Percentiles rank a stretch among this genome's conserved stretches.
These are phyloP conservation scores for Xylariaceae sp. DNA, from an alignment of 2,329 filamentous ascomycete genomes.

Conservation along the genomic window DNA sequence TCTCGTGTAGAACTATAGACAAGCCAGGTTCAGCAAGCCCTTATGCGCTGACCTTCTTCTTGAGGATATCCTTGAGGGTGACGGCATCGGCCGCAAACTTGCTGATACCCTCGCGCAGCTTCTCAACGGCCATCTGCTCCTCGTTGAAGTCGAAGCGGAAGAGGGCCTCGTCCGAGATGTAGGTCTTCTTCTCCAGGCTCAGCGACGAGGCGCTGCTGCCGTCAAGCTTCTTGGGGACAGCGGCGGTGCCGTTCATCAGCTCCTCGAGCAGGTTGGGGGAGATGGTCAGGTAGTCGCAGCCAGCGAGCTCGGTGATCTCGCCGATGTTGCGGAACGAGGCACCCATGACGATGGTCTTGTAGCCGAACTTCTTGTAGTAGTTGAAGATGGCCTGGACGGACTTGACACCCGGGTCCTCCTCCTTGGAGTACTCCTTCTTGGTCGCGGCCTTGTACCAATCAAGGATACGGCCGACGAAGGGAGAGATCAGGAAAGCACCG, in stretches of 20 bases:
- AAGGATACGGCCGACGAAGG: slow-evolving; percentile 97
- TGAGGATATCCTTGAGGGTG: slow-evolving; percentile 88
- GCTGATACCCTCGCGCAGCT: slow-evolving; percentile 98
- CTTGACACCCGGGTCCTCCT: slow-evolving; percentile 94
- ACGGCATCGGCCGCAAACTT: slow-evolving; percentile 97
- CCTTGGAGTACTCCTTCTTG: slow-evolving; percentile 87
- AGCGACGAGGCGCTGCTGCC: slow-evolving; percentile 60
- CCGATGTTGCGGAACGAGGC: slow-evolving; percentile 95
- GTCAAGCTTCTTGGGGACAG: slow-evolving; percentile 91
- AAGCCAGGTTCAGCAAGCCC: slow-evolving; percentile 1
- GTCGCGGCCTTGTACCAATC: slow-evolving; percentile 98
- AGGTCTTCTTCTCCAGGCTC: slow-evolving; percentile 81
- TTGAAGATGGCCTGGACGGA: slow-evolving; percentile 94
- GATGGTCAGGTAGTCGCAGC: slow-evolving; percentile 98
- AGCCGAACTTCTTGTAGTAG: slow-evolving; percentile 99
- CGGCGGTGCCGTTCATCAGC: slow-evolving; percentile 75
- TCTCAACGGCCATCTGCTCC: slow-evolving; percentile 98
- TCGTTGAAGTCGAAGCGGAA: slow-evolving; percentile 99
- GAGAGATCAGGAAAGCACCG: slow-evolving; percentile 93
- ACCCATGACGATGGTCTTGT: slow-evolving; percentile 99
- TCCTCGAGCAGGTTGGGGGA: slow-evolving; percentile 95
- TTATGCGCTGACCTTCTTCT: slow-evolving; percentile 68
- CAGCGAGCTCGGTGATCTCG: slow-evolving; percentile 97
- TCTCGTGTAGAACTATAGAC: no score
- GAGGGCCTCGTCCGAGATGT: slow-evolving; percentile 80